Conservation (phyloP, 78 protist genomes). For the Trichosphaerium sp. region DNA sequence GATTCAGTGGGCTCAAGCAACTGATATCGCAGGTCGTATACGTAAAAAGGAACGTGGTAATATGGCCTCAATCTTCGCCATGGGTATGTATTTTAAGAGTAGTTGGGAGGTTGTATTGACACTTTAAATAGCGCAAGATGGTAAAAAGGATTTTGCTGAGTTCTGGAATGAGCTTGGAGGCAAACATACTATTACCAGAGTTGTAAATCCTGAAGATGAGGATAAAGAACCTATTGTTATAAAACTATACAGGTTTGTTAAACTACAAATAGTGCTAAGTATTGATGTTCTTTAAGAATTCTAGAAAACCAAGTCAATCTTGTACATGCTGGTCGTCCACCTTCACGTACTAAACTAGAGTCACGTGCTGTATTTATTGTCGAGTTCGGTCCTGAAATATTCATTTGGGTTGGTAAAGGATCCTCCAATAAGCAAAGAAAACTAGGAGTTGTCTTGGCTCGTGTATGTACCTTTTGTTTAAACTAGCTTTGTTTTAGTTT, state of each 20-base stretch:
- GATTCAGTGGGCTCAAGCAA: conserved; percentile 39
- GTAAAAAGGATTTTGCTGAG: not conserved
- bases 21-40: conserved; percentile 45
- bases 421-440: conserved; percentile 31
- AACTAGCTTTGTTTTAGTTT: too few relatives aligned
- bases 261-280: conserved; percentile 24
- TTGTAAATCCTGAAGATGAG: conserved; percentile 36
- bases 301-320: conserved; percentile 27
- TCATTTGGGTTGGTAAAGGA: conserved; percentile 48
- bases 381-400: conserved; percentile 36
- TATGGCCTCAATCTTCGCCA: not conserved
- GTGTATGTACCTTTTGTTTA: too few relatives aligned
- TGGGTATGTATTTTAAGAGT: not conserved
- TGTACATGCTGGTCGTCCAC: conserved; percentile 17
- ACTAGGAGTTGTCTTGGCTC: conserved; percentile 29
- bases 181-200: not conserved
- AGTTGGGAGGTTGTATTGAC: not conserved
- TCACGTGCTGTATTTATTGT: conserved; percentile 43
- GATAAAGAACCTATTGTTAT: conserved; percentile 14
- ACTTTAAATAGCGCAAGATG: not conserved
- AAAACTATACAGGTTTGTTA: conserved; percentile 28
- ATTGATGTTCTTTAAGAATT: conserved; percentile 26
- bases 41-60: conserved; percentile 24
- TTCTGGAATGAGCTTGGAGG: not conserved
- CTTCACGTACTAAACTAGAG: too few relatives aligned